A percentile compares a stretch with the other conserved stretches of the same genome.
Conservation (phyloP, 1,284 basidiomycete species). For the Rhodotorula sp. region DNA sequence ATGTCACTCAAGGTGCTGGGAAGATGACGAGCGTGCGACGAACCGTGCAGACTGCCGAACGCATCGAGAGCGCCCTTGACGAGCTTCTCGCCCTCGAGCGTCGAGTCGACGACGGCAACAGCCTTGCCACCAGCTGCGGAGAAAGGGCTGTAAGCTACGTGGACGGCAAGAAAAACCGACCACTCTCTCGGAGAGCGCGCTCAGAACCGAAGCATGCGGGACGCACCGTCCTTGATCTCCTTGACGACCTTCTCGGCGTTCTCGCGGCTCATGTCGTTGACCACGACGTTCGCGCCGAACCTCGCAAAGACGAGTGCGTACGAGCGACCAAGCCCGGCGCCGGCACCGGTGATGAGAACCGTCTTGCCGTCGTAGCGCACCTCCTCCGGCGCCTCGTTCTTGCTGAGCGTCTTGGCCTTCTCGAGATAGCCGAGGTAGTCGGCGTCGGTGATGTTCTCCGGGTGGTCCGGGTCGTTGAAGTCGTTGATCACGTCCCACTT, state of each 20-base stretch:
- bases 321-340: conserved; percentile 85
- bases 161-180: not conserved
- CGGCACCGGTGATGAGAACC: conserved; percentile 90
- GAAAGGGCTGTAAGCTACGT: no score
- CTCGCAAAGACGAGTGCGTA: conserved; percentile 89
- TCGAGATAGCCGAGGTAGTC: conserved; percentile 61
- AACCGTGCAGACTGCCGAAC: conserved; percentile 79
- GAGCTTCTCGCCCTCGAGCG: conserved; percentile 84
- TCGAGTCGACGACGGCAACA: conserved; percentile 77
- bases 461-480: conserved; percentile 74
- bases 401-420: conserved; percentile 64
- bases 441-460: conserved; percentile 66
- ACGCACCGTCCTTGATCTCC: conserved; percentile 74
- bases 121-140: conserved; percentile 81
- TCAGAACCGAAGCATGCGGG: not conserved
- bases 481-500: conserved; percentile 80
- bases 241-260: conserved; percentile 82
- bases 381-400: conserved; percentile 69
- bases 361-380: conserved; percentile 88
- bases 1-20: not conserved
- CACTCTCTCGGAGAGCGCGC: no score
- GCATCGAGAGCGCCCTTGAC: conserved; percentile 83
- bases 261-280: conserved; percentile 81
- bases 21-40: not conserved
- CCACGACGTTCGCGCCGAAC: conserved; percentile 91